These are phyloP conservation scores for Hyphopichia wangnamkhiaoensis DNA, from an alignment of 1,139 yeast species.

Conservation along the genomic window DNA sequence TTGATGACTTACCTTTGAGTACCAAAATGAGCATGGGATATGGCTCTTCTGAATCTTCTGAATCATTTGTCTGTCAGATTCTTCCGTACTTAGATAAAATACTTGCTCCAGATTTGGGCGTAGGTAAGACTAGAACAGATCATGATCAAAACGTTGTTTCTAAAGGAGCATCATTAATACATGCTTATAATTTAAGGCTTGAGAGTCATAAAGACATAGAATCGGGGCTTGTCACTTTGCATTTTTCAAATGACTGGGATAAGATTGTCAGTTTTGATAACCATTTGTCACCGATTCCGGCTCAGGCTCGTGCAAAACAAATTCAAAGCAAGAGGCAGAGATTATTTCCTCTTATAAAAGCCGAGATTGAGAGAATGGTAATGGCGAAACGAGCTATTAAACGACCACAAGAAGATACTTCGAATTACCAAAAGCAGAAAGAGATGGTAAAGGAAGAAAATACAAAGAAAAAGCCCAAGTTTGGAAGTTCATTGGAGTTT, in stretches of 20 bases:
- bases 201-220: slow-evolving; percentile 38
- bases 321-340: slow-evolving; percentile 32
- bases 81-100: slow-evolving; percentile 51
- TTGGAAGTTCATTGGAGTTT: slow-evolving; percentile 37
- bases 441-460: slow-evolving; percentile 25
- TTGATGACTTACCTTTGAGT: slow-evolving; percentile 29
- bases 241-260: slow-evolving; percentile 41
- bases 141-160: slow-evolving; percentile 29
- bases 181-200: slow-evolving; percentile 28
- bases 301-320: slow-evolving; percentile 18
- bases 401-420: slow-evolving; percentile 32
- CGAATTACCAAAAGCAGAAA: slow-evolving; percentile 13
- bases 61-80: slow-evolving; percentile 26
- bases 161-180: slow-evolving; percentile 28
- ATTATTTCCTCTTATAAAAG: slow-evolving; percentile 39
- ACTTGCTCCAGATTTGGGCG: slow-evolving; percentile 42
- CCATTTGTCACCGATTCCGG: slow-evolving; percentile 18
- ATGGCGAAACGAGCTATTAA: slow-evolving; percentile 27
- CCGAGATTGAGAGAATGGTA: slow-evolving; percentile 41
- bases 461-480: slow-evolving; percentile 26
- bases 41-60: slow-evolving; percentile 25
- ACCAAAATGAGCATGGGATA: slow-evolving; percentile 31
- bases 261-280: slow-evolving; percentile 28
- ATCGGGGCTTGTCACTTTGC: slow-evolving; percentile 30
- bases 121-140: slow-evolving; percentile 25